phyloP scores from a whole-genome alignment of 2,329 filamentous ascomycete genomes.

The Pseudogymnoascus sp. region DNA sequence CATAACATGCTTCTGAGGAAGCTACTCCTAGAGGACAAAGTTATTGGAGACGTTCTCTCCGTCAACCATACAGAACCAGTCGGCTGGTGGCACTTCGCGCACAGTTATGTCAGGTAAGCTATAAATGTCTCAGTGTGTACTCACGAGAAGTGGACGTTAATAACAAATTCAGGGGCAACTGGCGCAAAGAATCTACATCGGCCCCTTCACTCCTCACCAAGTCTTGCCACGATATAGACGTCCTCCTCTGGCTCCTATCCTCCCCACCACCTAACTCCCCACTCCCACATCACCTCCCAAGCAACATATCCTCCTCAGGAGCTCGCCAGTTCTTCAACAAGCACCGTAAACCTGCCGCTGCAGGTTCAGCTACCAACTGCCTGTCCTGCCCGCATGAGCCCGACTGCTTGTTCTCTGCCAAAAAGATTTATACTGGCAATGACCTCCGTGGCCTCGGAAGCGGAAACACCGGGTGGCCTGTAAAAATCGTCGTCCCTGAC shows the following conservation, averaged over 20 bases:
- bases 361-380: slow-evolving; percentile 78
- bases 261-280: slow-evolving; percentile 39
- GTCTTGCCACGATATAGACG: slow-evolving; percentile 92
- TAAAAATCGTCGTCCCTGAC: slow-evolving; percentile 83
- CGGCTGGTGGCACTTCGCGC: slow-evolving; percentile 92
- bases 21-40: slow-evolving; percentile 63
- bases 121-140: too few relatives aligned
- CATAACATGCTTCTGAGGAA: slow-evolving; percentile 81
- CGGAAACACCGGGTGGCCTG: slow-evolving; percentile 69
- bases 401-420: slow-evolving; percentile 77
- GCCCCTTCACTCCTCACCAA: slow-evolving; percentile 84
- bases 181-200: slow-evolving; percentile 71
- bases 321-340: slow-evolving; percentile 70
- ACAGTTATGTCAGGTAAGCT: slow-evolving; percentile 67
- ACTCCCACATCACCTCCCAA: slow-evolving; percentile 60
- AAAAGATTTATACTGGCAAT: slow-evolving; percentile 69
- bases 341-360: slow-evolving; percentile 64
- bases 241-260: slow-evolving; percentile 83
- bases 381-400: slow-evolving; percentile 66
- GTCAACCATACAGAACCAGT: slow-evolving; percentile 91
- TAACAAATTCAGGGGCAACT: slow-evolving; percentile 61
- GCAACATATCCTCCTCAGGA: slow-evolving; percentile 67
- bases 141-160: not conserved
- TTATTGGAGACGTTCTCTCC: slow-evolving; percentile 77
- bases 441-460: slow-evolving; percentile 51